phyloP scores from a whole-genome alignment of 2,329 filamentous ascomycete species.

The Phialemonium atrogriseum region DNA sequence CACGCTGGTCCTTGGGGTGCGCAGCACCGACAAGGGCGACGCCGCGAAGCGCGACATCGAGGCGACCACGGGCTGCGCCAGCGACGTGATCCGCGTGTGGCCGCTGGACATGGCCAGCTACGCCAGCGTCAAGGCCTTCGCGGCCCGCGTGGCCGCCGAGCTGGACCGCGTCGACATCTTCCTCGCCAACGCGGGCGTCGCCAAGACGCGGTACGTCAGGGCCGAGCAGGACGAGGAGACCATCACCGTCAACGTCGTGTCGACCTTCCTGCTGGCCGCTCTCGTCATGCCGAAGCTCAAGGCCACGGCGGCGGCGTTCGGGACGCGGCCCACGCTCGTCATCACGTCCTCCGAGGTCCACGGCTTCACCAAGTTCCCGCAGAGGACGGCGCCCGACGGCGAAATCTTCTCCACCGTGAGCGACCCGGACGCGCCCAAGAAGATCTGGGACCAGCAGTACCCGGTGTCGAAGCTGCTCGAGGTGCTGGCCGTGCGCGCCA shows the following conservation, averaged over 20 bases:
- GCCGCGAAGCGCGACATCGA: conserved; percentile 29
- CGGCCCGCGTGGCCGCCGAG: conserved; percentile 11
- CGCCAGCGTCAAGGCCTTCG: conserved; percentile 36
- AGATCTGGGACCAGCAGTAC: conserved; percentile 24
- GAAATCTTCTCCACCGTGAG: conserved; percentile 26
- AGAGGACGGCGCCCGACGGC: no score
- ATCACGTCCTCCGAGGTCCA: conserved; percentile 32
- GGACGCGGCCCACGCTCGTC: conserved; percentile 25
- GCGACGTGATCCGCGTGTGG: conserved; percentile 37
- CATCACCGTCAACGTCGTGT: conserved; percentile 38
- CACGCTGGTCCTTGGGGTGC: conserved; percentile 29
- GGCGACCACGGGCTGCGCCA: conserved; percentile 11
- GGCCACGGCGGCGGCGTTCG: conserved; percentile 22
- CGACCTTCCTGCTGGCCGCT: conserved; percentile 34
- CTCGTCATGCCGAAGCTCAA: conserved; percentile 33
- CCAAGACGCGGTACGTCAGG: conserved; percentile 8
- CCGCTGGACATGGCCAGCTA: conserved; percentile 38
- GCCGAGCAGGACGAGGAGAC: conserved; percentile 32
- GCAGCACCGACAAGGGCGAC: conserved; percentile 25
- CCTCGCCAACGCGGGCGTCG: conserved; percentile 31
- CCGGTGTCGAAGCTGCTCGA: conserved; percentile 25
- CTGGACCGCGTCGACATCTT: conserved; percentile 33
- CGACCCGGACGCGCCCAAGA: conserved; percentile 10
- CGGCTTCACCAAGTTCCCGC: conserved; percentile 14
- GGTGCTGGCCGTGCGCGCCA: conserved; percentile 20